Evolutionary conservation across 2,329 filamentous ascomycete genomes (phyloP), one percentile per base, ranked within the genome.

Genomic region (Tolypocladium album): DNA sequence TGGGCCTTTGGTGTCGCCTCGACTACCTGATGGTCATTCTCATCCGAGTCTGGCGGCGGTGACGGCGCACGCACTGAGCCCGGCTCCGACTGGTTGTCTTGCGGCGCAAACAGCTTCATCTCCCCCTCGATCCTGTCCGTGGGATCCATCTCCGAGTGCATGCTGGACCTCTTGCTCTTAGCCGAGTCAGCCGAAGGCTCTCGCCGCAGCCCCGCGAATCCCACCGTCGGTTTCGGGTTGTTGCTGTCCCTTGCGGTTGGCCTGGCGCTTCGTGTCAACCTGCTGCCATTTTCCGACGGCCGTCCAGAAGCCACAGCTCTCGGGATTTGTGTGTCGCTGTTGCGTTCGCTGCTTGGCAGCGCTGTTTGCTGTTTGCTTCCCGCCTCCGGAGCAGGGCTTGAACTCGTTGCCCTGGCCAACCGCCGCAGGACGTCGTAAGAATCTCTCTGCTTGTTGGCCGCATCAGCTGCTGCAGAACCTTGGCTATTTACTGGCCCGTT

Each of bases 71-170:
- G 76, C 22, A 79, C 71, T 4, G 82, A 84, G 1, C 81, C 81
- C 52, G 74, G 76, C 64, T 85, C 82, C 1, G 82, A 85, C 50
- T 82, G 76, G 61, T 79, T 81, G 39, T 84, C 82, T 20, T 71
- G 65, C 0, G 77, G 79, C 17, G 80, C 82, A 68, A 85, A 85
- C 11, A 85, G 74, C 56, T 77, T 79, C 71, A 79, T 78, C 69
- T 85, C 82, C 12, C 75, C 79, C 64, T 82, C 77, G 57, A 85
- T 83, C 53, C 82, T 79, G 64, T 82, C 81, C 1, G 77, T 80
- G 5, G 82, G 82, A 62, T 85, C 82, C 17, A 71, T 67, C 59
- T 84, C 81, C 0, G 82, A 83, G 61, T 76, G 72, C 66, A 76
- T 70, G 67, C 78, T 82, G 42, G 75, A 76, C 59, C 75, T 73